phyloP scores from a whole-genome alignment of 371 early-diverging fungal species.

The Smittium mucronatum region DNA sequence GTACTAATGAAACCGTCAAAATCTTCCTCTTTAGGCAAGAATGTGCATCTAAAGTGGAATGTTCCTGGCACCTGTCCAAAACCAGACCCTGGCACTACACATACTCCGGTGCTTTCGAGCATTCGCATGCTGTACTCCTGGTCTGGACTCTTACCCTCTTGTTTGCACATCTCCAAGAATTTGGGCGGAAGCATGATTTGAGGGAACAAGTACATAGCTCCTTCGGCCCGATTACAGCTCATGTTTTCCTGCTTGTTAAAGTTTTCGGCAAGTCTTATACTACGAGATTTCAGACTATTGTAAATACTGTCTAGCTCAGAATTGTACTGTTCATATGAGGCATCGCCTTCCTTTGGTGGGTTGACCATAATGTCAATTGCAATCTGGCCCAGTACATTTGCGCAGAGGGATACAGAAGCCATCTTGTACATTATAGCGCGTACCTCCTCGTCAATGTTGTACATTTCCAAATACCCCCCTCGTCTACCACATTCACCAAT shows the following conservation, averaged over 20 bases:
- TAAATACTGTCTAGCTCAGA: conserved; percentile 62
- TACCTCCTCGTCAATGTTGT: conserved; percentile 59
- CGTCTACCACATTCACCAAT: conserved; percentile 96
- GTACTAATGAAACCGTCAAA: conserved; percentile 74
- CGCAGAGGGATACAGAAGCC: conserved; percentile 81
- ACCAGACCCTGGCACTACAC: conserved; percentile 77
- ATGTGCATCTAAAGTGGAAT: conserved; percentile 91
- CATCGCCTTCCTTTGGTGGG: conserved; percentile 71
- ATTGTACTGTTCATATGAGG: conserved; percentile 58
- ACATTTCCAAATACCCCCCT: conserved; percentile 93
- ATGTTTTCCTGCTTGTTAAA: conserved; percentile 77
- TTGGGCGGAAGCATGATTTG: conserved; percentile 53
- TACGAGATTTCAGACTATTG: conserved; percentile 66
- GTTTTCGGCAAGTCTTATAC: conserved; percentile 53
- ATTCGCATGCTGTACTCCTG: conserved; percentile 75
- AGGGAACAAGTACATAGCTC: conserved; percentile 96
- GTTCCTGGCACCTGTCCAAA: conserved; percentile 85
- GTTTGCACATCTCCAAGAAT: conserved; percentile 61
- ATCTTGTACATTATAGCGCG: conserved; percentile 82
- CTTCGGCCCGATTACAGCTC: conserved; percentile 75
- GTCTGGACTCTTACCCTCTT: conserved; percentile 57
- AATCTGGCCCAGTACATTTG: conserved; percentile 73
- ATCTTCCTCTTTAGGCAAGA: conserved; percentile 82
- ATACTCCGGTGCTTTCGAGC: conserved; percentile 88
- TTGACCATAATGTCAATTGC: conserved; percentile 90